Base-by-base conservation (phyloP, 177 flowering plant genomes). In the Vitis hybrid region DNA sequence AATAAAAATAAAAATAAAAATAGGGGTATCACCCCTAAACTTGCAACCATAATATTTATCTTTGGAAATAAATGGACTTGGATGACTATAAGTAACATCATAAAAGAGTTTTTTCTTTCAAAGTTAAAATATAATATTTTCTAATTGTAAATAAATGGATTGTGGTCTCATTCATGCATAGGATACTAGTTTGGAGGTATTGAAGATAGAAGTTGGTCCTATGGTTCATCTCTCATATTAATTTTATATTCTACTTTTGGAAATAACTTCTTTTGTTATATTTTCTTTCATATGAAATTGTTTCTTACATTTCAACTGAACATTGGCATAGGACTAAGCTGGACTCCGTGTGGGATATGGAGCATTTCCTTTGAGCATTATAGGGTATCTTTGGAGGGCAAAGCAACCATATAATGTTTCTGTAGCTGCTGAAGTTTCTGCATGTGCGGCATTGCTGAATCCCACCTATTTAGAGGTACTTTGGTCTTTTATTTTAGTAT, bases 381-480 rank as follows among this genome's bases (percentile, higher is more conserved):
- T 93, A 52, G 92, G 92, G 75, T 96, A 85, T 74, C 86, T 93
- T 12, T 91, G 98, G 98, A 83, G 99, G 78, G 99, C 98, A 66
- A 96, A 96, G 79, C 99, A 96, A 81, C 99, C 99, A 8, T 96
- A 96, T 79, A 96, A 93, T 79, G 98, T 96, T 13, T 96, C 99
- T 74, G 99, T 96, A 74, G 95, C 99, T 79, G 99, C 97, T 73
- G 99, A 96, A 84, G 80, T 93, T 73, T 71, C 97, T 75, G 99
- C 99, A 15, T 93, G 98, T 73, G 95, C 94, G 67, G 99, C 99
- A 65, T 75, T 96, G 83, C 81, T 84, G 77, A 96, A 96, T 77
- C 92, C 98, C 1, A 55, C 69, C 40, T 96, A 93, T 79, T 80
- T 96, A 56, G 97, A 96, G 92, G 99, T 93, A 72, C 35, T 54